Percentiles rank a stretch among this genome's conserved stretches.
Evolutionary conservation across 75 land plant genomes (phyloP).

Genomic region (Sequoiadendron giganteum): DNA sequence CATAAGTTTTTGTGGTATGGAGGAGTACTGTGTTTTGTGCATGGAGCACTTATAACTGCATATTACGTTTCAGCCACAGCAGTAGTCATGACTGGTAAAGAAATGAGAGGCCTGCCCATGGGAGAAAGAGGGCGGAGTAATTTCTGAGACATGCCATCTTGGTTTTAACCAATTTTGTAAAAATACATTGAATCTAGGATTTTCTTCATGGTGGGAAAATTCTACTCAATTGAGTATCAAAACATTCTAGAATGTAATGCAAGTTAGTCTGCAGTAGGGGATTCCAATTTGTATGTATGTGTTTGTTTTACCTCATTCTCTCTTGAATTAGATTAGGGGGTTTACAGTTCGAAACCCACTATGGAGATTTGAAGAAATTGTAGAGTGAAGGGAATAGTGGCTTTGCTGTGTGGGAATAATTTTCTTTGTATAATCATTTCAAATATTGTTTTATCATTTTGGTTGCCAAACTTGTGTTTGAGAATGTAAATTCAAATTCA

Average conservation of each 20-base stretch:
- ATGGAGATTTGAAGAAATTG: no score
- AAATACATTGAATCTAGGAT: not conserved
- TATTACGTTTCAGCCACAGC: constrained; percentile 40
- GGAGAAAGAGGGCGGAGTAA: not conserved
- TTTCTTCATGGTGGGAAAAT: not conserved
- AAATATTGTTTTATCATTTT: not conserved
- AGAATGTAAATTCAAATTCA: no score
- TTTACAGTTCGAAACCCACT: not conserved
- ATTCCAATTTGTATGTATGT: not conserved
- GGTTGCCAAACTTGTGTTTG: not conserved
- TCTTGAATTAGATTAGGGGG: not conserved
- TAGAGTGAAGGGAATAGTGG: not conserved
- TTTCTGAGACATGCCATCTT: not conserved
- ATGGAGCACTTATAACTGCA: constrained; percentile 34
- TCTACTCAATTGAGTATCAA: not conserved
- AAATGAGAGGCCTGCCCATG: not conserved
- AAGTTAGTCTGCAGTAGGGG: not conserved
- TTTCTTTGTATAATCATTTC: no score
- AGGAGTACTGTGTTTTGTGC: constrained; percentile 54
- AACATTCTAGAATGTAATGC: not conserved
- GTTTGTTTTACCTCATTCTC: not conserved
- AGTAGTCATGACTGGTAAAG: constrained; percentile 5
- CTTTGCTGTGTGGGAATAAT: not conserved
- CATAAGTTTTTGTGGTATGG: constrained; percentile 45
- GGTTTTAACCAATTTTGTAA: not conserved